Evolutionary conservation across 2,329 filamentous ascomycete genomes (phyloP).

Genomic region (Colletotrichum gigasporum): DNA sequence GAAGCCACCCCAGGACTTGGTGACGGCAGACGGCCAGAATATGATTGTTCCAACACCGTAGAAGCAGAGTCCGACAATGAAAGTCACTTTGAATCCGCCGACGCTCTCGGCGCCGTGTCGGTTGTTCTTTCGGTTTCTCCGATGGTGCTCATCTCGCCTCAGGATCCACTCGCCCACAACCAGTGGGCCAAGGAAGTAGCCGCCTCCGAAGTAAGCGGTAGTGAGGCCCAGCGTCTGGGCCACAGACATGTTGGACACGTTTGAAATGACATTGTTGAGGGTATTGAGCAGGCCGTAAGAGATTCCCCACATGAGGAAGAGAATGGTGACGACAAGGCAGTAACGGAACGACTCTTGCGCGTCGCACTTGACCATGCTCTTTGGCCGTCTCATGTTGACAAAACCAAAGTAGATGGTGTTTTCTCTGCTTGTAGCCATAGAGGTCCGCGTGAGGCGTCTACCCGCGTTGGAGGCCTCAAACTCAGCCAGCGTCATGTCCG

Average conservation of each 20-base stretch:
- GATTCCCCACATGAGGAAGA: conserved; percentile 92
- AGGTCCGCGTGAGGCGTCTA: conserved; percentile 41
- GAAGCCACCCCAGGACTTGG: conserved; percentile 80
- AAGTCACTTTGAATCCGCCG: conserved; percentile 80
- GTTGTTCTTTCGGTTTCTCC: conserved; percentile 49
- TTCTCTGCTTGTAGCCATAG: conserved; percentile 48
- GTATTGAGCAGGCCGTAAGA: conserved; percentile 88
- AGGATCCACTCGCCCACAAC: conserved; percentile 77
- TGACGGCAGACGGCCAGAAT: conserved; percentile 84
- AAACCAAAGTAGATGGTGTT: conserved; percentile 77
- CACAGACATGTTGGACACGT: conserved; percentile 67
- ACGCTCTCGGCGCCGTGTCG: conserved; percentile 50
- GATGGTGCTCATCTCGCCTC: conserved; percentile 70
- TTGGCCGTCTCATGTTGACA: conserved; percentile 74
- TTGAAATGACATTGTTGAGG: conserved; percentile 76
- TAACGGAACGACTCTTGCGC: conserved; percentile 75
- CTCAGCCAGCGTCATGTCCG: conserved; percentile 36
- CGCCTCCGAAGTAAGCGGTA: conserved; percentile 75
- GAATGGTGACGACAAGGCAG: conserved; percentile 77
- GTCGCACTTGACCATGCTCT: conserved; percentile 75
- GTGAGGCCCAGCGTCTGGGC: conserved; percentile 74
- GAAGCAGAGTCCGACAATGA: conserved; percentile 79
- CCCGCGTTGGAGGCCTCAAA: conserved; percentile 30
- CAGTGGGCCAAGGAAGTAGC: conserved; percentile 75
- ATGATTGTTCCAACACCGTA: conserved; percentile 83